Evolutionary conservation across 2,329 filamentous ascomycete genomes (phyloP).

Genomic region (Pseudogymnoascus verrucosus): DNA sequence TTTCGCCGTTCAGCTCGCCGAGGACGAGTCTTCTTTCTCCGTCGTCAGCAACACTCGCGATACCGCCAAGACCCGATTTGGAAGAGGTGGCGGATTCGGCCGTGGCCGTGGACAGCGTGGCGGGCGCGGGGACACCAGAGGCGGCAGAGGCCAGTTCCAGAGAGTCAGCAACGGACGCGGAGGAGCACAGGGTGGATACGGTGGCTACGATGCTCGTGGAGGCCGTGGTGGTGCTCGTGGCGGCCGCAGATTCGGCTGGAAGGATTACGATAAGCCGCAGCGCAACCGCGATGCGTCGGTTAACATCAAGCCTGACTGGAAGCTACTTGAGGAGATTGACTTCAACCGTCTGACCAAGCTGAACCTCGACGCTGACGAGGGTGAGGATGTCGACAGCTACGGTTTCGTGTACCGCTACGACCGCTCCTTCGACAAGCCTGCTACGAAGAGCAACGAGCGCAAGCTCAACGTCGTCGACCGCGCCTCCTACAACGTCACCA

Average conservation of each 20-base stretch:
- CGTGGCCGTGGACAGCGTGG: slow-evolving; percentile 66
- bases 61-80: slow-evolving; percentile 75
- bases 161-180: slow-evolving; percentile 59
- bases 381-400: slow-evolving; percentile 90
- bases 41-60: slow-evolving; percentile 93
- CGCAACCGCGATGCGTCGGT: slow-evolving; percentile 94
- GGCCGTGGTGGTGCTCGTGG: slow-evolving; percentile 63
- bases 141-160: slow-evolving; percentile 55
- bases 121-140: slow-evolving; percentile 62
- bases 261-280: slow-evolving; percentile 96
- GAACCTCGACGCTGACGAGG: slow-evolving; percentile 88
- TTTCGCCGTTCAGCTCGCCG: slow-evolving; percentile 84
- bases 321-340: slow-evolving; percentile 94
- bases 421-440: slow-evolving; percentile 85
- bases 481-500: slow-evolving; percentile 96
- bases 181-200: slow-evolving; percentile 53
- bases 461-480: slow-evolving; percentile 85
- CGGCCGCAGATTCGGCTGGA: slow-evolving; percentile 91
- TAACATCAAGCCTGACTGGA: slow-evolving; percentile 93
- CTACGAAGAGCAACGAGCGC: slow-evolving; percentile 80
- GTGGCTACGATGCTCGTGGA: slow-evolving; percentile 66
- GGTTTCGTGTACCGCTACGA: slow-evolving; percentile 99
- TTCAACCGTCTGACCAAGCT: slow-evolving; percentile 92
- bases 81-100: slow-evolving; percentile 84
- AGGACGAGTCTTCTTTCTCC: slow-evolving; percentile 96